phyloP scores from a whole-genome alignment of 495 filamentous ascomycete species.

The Xylaria telfairii region DNA sequence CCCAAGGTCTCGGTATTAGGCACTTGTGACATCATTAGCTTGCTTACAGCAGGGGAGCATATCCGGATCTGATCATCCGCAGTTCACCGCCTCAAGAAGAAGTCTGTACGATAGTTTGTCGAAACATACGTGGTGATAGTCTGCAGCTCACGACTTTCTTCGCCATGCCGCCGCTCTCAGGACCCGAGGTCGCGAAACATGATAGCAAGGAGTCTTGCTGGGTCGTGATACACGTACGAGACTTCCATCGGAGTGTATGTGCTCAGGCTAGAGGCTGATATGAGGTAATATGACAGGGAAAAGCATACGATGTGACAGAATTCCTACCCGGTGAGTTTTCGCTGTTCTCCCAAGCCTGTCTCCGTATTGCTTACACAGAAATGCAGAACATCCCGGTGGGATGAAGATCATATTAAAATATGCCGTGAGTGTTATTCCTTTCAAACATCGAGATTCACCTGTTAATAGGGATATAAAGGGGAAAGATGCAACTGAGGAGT shows the following conservation, averaged over 20 bases:
- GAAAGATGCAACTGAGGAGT: constrained; percentile 84
- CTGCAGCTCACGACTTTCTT: not conserved
- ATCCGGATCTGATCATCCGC: constrained; percentile 6
- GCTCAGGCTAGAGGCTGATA: not conserved
- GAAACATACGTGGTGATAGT: not conserved
- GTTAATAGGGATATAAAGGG: constrained; percentile 44
- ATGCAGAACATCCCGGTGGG: constrained; percentile 78
- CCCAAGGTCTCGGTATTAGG: not conserved
- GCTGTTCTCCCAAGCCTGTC: not conserved
- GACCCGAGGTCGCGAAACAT: constrained; percentile 28
- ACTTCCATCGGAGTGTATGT: not conserved
- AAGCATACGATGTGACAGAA: constrained; percentile 83
- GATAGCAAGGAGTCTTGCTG: constrained; percentile 27
- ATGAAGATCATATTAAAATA: constrained; percentile 80
- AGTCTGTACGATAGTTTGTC: not conserved
- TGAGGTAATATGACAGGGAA: constrained; percentile 38
- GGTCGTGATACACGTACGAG: constrained; percentile 27
- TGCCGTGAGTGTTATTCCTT: constrained; percentile 49
- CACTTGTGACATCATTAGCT: constrained; percentile 15
- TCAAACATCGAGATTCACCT: not conserved
- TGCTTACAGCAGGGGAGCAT: not conserved
- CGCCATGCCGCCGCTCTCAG: constrained; percentile 24
- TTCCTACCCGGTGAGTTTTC: constrained; percentile 59
- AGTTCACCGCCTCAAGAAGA: not conserved
- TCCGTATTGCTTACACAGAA: constrained; percentile 27